Percentiles rank a stretch among this genome's conserved stretches.
Conservation (phyloP, 176 grass and related monocot species). For the Triticum urartu region DNA sequence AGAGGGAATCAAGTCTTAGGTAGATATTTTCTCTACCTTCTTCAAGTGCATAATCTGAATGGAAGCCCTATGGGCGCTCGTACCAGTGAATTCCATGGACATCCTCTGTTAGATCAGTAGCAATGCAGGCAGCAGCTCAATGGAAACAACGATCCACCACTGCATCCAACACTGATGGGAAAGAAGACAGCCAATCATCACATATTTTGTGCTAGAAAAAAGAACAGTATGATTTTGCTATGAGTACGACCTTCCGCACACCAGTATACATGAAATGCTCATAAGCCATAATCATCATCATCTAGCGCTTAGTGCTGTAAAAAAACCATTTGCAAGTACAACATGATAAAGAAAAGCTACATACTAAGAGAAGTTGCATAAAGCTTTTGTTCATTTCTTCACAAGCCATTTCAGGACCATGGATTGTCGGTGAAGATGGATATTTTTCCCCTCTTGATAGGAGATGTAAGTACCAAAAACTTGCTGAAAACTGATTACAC, state of each 20-base stretch:
- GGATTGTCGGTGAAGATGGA: conserved; percentile 55
- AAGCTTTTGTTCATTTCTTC: conserved; percentile 57
- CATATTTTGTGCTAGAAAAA: too few relatives aligned
- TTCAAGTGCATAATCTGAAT: too few relatives aligned
- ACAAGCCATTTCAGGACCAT: conserved; percentile 42
- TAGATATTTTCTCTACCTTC: too few relatives aligned
- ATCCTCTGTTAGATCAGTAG: too few relatives aligned
- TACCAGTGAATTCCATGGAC: too few relatives aligned
- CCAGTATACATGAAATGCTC: not conserved
- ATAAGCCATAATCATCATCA: not conserved
- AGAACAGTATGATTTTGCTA: not conserved
- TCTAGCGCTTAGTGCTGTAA: not conserved
- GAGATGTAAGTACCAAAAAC: too few relatives aligned
- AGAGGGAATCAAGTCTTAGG: too few relatives aligned
- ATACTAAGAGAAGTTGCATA: conserved; percentile 38
- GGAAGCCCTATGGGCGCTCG: too few relatives aligned
- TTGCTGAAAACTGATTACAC: not conserved
- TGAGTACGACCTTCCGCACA: not conserved
- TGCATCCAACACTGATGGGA: too few relatives aligned
- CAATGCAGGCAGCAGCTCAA: too few relatives aligned
- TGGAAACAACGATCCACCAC: too few relatives aligned
- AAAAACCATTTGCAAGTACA: not conserved
- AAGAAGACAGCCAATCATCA: too few relatives aligned
- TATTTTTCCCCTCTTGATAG: conserved; percentile 54
- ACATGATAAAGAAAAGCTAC: not conserved